Evolutionary conservation across 306 rosid genomes (phyloP).

Genomic region (Vachellia collinsii): DNA sequence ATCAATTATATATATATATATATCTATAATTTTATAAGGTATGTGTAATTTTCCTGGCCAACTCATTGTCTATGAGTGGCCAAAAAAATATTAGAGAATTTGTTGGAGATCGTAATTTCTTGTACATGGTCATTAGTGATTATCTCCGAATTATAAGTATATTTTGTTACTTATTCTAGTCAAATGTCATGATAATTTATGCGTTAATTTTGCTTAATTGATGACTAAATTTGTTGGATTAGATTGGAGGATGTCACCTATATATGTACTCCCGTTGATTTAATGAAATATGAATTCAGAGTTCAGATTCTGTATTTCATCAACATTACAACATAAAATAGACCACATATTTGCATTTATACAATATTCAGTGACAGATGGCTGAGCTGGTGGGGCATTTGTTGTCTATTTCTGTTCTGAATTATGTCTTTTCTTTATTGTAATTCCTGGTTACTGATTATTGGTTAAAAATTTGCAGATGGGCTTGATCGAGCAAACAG

Average conservation of each 20-base stretch:
- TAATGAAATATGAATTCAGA: not conserved
- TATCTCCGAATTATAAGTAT: not conserved
- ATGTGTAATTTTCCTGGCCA: not conserved
- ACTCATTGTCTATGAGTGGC: not conserved
- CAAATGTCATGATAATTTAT: not conserved
- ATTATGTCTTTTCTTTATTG: not conserved
- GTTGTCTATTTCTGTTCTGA: constrained; percentile 18
- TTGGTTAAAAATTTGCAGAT: constrained; percentile 49
- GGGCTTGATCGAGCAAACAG: constrained; percentile 62
- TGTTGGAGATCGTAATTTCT: not conserved
- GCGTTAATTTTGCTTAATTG: not conserved
- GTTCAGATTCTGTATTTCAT: not conserved
- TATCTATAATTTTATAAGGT: not conserved
- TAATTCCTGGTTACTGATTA: constrained; percentile 24
- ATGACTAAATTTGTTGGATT: not conserved
- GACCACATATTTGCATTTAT: constrained; percentile 23
- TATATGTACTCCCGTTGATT: not conserved
- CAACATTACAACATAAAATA: not conserved
- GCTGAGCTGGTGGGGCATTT: constrained; percentile 15
- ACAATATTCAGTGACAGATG: not conserved
- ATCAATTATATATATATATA: not conserved
- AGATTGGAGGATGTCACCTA: not conserved
- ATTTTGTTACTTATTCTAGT: not conserved
- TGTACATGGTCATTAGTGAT: not conserved
- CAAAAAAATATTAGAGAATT: not conserved